These are phyloP conservation scores for Bimuria novae-zelandiae DNA, from an alignment of 2,329 filamentous ascomycete species.

Conservation along the genomic window DNA sequence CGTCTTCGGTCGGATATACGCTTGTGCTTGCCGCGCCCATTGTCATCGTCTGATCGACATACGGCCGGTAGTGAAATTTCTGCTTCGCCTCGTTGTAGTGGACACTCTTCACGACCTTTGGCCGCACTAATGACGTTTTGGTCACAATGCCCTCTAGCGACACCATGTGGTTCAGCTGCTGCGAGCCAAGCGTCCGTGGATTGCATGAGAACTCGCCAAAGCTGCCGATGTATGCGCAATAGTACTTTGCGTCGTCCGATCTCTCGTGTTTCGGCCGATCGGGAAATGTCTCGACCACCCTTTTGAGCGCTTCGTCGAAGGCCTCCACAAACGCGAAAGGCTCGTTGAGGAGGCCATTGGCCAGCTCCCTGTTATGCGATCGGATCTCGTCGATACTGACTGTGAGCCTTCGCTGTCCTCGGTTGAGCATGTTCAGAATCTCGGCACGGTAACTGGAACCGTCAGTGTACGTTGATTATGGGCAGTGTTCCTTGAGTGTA, in stretches of 20 bases:
- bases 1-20: constrained; percentile 92
- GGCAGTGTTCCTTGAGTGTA: constrained; percentile 27
- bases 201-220: constrained; percentile 96
- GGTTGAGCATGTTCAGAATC: constrained; percentile 76
- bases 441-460: constrained; percentile 81
- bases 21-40: constrained; percentile 83
- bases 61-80: constrained; percentile 86
- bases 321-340: constrained; percentile 89
- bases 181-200: constrained; percentile 85
- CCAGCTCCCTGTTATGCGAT: constrained; percentile 81
- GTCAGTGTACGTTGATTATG: constrained; percentile 20
- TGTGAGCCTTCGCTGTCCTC: constrained; percentile 61
- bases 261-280: constrained; percentile 76
- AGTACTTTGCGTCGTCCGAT: constrained; percentile 79
- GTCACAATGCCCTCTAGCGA: constrained; percentile 98
- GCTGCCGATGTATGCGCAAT: constrained; percentile 95
- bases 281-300: constrained; percentile 80
- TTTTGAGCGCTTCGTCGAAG: constrained; percentile 88
- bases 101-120: constrained; percentile 97
- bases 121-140: constrained; percentile 89
- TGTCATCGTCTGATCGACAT: constrained; percentile 97
- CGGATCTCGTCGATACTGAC: constrained; percentile 84
- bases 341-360: constrained; percentile 76
- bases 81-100: constrained; percentile 90
- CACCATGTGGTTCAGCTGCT: constrained; percentile 94